Evolutionary conservation across 2,329 filamentous ascomycete species (phyloP).

Genomic region (Xylaria polymorpha): DNA sequence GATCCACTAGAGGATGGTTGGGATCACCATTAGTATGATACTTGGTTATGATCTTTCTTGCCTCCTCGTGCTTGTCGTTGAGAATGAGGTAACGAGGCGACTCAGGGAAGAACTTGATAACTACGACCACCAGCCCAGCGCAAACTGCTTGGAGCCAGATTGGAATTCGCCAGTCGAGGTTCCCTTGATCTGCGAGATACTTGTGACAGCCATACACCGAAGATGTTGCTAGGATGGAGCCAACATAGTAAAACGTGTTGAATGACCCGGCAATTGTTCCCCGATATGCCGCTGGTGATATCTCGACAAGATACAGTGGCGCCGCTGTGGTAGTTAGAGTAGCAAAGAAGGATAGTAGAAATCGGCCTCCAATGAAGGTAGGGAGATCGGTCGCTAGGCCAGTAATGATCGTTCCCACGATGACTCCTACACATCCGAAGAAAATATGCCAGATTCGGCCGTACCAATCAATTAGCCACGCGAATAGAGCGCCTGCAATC

Average conservation of each 20-base stretch:
- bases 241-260: conserved; percentile 57
- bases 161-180: conserved; percentile 51
- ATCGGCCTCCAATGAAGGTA: conserved; percentile 64
- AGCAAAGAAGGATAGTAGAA: conserved; percentile 64
- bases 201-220: conserved; percentile 50
- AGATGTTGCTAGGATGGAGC: conserved; percentile 50
- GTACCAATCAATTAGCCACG: conserved; percentile 58
- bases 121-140: conserved; percentile 46
- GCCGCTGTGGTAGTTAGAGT: conserved; percentile 67
- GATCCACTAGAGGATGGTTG: conserved; percentile 54
- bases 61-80: conserved; percentile 51
- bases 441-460: conserved; percentile 58
- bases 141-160: conserved; percentile 52
- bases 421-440: conserved; percentile 60
- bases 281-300: conserved; percentile 68
- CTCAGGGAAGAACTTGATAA: conserved; percentile 53
- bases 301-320: conserved; percentile 70
- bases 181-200: conserved; percentile 43
- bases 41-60: conserved; percentile 53
- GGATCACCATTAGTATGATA: conserved; percentile 58
- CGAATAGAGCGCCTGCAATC: conserved; percentile 57
- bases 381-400: conserved; percentile 57
- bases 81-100: conserved; percentile 53
- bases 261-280: conserved; percentile 68
- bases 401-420: conserved; percentile 63